phyloP scores from a whole-genome alignment of 2,329 filamentous ascomycete species.

The Penicillium sp. region DNA sequence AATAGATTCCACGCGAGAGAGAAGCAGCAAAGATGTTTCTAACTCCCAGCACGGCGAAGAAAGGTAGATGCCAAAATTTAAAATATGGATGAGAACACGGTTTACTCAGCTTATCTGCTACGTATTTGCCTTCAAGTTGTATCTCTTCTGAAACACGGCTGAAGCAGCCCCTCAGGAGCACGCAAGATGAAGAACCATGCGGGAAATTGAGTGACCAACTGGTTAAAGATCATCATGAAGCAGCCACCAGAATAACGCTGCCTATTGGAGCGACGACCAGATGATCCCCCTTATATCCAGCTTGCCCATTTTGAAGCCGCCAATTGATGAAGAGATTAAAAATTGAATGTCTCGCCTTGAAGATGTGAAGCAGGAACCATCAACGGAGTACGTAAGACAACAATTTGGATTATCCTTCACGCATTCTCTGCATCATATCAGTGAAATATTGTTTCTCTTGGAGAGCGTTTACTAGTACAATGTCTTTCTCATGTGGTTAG shows the following conservation, averaged over 20 bases:
- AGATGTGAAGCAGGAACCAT: background rate
- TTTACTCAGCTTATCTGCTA: background rate
- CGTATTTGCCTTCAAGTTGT: background rate
- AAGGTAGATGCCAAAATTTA: background rate
- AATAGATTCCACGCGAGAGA: background rate
- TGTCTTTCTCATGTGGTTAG: background rate
- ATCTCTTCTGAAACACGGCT: background rate
- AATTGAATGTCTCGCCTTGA: background rate
- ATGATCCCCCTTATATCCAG: slow-evolving; percentile 11
- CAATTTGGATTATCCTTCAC: background rate
- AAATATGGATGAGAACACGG: background rate
- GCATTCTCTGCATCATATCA: background rate
- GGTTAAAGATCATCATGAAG: slow-evolving; percentile 8
- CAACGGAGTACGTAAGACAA: background rate
- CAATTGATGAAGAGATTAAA: slow-evolving; percentile 1
- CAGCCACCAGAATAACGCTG: background rate
- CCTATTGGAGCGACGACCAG: slow-evolving; percentile 10
- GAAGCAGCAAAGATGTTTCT: background rate
- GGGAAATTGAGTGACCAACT: background rate
- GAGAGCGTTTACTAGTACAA: background rate
- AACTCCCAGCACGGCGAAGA: background rate
- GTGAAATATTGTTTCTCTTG: too few species aligned
- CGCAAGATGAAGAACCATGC: background rate
- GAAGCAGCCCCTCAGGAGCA: background rate
- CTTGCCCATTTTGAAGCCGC: background rate